A percentile compares a stretch with the other conserved stretches of the same genome.
Conservation (phyloP, 441 rosid species). For the Pelargonium cotyledonis region DNA sequence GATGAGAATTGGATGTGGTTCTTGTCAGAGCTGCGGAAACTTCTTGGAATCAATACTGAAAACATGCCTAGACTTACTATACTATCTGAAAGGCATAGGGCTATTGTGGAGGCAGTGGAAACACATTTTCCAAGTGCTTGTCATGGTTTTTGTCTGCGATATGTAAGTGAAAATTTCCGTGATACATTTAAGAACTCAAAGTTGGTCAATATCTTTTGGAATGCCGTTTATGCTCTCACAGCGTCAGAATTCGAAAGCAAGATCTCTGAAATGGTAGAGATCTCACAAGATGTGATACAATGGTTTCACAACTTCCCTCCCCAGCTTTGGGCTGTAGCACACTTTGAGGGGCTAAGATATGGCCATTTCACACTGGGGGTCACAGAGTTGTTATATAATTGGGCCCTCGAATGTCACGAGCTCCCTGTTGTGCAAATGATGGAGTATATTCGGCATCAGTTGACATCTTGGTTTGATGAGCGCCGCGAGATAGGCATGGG, state of each 20-base stretch:
- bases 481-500: slow-evolving; percentile 87
- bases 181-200: slow-evolving; percentile 86
- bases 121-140: slow-evolving; percentile 89
- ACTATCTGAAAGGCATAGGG: slow-evolving; percentile 81
- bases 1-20: slow-evolving; percentile 99
- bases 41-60: slow-evolving; percentile 84
- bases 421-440: slow-evolving; percentile 96
- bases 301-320: slow-evolving; percentile 90
- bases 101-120: slow-evolving; percentile 87
- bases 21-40: slow-evolving; percentile 82
- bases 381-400: slow-evolving; percentile 63
- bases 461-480: slow-evolving; percentile 92
- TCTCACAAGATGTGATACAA: slow-evolving; percentile 88
- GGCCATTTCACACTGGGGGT: slow-evolving; percentile 88
- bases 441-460: slow-evolving; percentile 91
- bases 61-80: slow-evolving; percentile 96
- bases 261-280: slow-evolving; percentile 76
- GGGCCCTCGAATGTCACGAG: slow-evolving; percentile 89
- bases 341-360: slow-evolving; percentile 84
- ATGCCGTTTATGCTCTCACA: slow-evolving; percentile 85
- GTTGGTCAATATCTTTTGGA: slow-evolving; percentile 86
- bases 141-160: slow-evolving; percentile 94
- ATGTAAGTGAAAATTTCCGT: slow-evolving; percentile 84
- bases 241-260: slow-evolving; percentile 93
- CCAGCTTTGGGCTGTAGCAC: slow-evolving; percentile 89